These are phyloP conservation scores for Phytophthora agathidicida DNA, from an alignment of 352 stramenopile species.

Conservation along the genomic window DNA sequence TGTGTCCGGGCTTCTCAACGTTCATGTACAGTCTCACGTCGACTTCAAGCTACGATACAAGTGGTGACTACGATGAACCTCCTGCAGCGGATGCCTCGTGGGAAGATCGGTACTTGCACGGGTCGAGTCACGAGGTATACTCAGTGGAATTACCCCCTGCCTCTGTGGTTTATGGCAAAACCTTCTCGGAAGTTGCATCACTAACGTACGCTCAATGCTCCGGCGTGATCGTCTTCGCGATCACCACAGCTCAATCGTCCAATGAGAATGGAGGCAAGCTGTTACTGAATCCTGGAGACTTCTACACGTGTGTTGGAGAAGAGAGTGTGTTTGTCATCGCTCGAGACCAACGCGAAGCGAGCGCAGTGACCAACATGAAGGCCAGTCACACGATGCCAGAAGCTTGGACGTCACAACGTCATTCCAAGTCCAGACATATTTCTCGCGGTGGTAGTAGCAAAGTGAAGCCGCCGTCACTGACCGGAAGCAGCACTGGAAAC, in stretches of 20 bases:
- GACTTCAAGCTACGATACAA: constrained; percentile 62
- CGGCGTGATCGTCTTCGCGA: constrained; percentile 76
- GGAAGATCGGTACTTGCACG: constrained; percentile 74
- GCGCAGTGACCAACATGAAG: constrained; percentile 29
- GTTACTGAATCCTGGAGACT: constrained; percentile 74
- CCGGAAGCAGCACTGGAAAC: constrained; percentile 30
- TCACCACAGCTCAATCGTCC: constrained; percentile 37
- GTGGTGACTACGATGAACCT: constrained; percentile 31
- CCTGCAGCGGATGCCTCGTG: constrained; percentile 46
- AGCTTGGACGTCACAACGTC: constrained; percentile 27
- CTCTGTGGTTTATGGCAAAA: constrained; percentile 59
- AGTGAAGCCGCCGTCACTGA: constrained; percentile 14
- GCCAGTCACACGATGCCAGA: constrained; percentile 21
- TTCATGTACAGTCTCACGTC: constrained; percentile 88
- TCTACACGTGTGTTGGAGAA: constrained; percentile 68
- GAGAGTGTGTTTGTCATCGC: constrained; percentile 80
- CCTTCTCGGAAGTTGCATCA: constrained; percentile 78
- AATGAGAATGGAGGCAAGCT: constrained; percentile 41
- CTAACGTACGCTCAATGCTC: constrained; percentile 74
- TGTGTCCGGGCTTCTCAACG: constrained; percentile 85
- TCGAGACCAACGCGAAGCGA: constrained; percentile 38
- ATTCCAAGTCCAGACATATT: constrained; percentile 13
- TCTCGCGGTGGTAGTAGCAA: constrained; percentile 19
- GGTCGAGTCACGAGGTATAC: constrained; percentile 82
- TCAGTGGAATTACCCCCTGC: constrained; percentile 64